Percentiles rank a stretch among this genome's conserved stretches.
phyloP scores from a whole-genome alignment of 1,284 basidiomycete species.

The Fomitopsis palustris region DNA sequence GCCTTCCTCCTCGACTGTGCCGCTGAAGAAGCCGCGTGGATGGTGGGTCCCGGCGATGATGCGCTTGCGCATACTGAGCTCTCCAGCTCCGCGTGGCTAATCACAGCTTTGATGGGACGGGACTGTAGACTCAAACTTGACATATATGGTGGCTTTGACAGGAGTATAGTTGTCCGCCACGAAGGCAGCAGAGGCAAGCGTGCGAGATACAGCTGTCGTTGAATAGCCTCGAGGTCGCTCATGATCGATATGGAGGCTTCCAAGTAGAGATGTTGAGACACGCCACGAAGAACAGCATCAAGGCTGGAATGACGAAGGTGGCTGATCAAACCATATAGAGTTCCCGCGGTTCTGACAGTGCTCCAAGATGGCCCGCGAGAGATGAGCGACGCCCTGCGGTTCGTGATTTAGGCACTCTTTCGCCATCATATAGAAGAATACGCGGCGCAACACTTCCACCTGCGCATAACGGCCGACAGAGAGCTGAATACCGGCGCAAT shows the following conservation, averaged over 20 bases:
- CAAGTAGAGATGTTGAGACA: background rate
- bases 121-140: background rate
- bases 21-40: background rate
- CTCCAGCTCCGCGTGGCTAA: background rate
- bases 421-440: too few species aligned
- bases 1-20: background rate
- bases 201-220: background rate
- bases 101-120: background rate
- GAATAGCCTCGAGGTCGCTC: background rate
- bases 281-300: background rate
- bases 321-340: background rate
- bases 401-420: too few species aligned
- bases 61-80: background rate
- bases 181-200: background rate
- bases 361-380: too few species aligned
- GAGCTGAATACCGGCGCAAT: background rate
- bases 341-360: too few species aligned
- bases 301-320: background rate
- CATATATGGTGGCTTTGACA: background rate
- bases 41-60: background rate
- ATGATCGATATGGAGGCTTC: background rate
- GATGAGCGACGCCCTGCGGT: too few species aligned
- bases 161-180: background rate
- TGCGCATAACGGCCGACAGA: background rate
- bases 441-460: background rate